Base-by-base conservation (phyloP, 306 rosid species). In the Prunus campanulata region DNA sequence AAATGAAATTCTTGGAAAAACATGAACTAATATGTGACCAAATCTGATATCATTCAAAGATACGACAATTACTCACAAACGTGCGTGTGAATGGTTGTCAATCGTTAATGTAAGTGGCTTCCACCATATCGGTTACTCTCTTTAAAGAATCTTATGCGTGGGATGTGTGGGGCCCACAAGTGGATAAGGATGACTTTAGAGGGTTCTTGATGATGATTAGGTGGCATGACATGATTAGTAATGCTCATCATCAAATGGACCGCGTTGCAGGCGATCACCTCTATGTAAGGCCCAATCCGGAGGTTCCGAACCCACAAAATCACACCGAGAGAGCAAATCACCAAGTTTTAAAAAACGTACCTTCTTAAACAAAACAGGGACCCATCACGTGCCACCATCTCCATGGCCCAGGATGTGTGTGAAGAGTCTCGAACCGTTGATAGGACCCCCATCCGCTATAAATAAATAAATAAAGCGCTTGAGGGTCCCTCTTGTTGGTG, bases 401-500 rank as follows among this genome's bases (percentile, higher is more conserved):
- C 11, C 69, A 1, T 13, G 57, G 44, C 4, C 35, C 62, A 76
- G 10, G 22, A 11, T 0, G 35, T 22, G 8, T 5, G 11, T 32
- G 19, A 68, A 66, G 52, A 8, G 8, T 2, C 56, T 65, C 74
- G 25, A 69, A 30, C 91, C 93, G 87, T 84, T 67, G 68, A 87
- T 78, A 25, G 0, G 27, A 20, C 4, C 24, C 11, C 73, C 27
- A 74, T 57, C 49, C 46, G 30, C 50, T 73, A 71, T 54, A 80
- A 66, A 80, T 80, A 84, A 65, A 83, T 77, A 60, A 13, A 71
- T 50, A 70, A 75, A 63, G 78, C 55, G 59, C 14, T 46, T 14
- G 83, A 44, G 88, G 97, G 91, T 44, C 98, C 96, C 93, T 27
- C 88, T 55, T 2, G 15, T 2, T 27, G 8, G 6, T 22, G 56